Evolutionary conservation across 768 basidiomycete genomes (phyloP), one percentile per base, ranked within the genome.

Genomic region (Rhizopogon salebrosus): DNA sequence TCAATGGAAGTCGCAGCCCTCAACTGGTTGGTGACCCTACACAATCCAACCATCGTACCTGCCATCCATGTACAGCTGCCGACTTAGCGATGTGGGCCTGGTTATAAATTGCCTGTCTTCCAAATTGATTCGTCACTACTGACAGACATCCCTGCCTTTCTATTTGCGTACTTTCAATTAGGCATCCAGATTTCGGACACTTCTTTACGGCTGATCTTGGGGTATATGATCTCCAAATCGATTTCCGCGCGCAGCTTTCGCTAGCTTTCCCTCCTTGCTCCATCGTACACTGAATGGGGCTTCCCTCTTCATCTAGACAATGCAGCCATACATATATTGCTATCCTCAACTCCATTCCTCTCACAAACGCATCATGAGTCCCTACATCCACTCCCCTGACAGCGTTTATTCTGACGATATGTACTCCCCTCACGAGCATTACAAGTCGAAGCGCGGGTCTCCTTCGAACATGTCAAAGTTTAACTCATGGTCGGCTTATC

Each of bases 1-100:
- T 68, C 62, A 69, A 68, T 68, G 52, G 64, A 68, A 68, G 53
- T 43, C 59, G 62, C 64, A 68, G 64, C 62, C 62, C 53, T n/a
- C 57, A 66, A 50, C 27, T 16, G 54, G 54, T 70, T 56, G 60
- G 9, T 64, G 66, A 59, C 66, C 41, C 31, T 50, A 54, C 34
- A 20, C 43, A 45, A 29, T 45, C 29, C 29, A 22, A 59, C 66
- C 60, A 60, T 60, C 61, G 56, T 45, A 62, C 60, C 55, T 63
- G 54, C 54, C 62, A 68, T 29, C 54, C 62, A 68, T 29, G 31
- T 34, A 70, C 62, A 60, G 42, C 42, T n/a, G 42, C 45, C 45
- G 45, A 34, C 45, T 60, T 57, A 63, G 49, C 59, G 56, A 53
- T 61, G n/a, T 31, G 45, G 45, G 57, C 62, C 62, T 59, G 56